These are phyloP conservation scores for Metschnikowia koreensis DNA, from an alignment of 805 yeast species.

Conservation along the genomic window DNA sequence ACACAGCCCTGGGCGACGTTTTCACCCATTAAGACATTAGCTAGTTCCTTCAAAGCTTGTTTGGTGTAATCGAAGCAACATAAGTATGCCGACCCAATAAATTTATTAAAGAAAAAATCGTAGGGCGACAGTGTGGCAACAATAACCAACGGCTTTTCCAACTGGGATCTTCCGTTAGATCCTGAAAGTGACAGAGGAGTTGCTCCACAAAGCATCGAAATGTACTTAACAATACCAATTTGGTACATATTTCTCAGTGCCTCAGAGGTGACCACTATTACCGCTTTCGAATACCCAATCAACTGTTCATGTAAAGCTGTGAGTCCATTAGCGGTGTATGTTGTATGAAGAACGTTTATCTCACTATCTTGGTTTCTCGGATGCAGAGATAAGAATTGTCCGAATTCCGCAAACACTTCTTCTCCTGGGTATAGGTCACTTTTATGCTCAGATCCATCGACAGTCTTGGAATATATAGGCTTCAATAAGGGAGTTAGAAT, in stretches of 20 bases:
- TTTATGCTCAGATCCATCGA: conserved; percentile 9
- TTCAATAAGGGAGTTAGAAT: conserved; percentile 38
- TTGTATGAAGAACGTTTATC: conserved; percentile 53
- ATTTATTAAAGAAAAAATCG: conserved; percentile 55
- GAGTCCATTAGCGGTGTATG: conserved; percentile 57
- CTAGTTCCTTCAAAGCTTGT: conserved; percentile 48
- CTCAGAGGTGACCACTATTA: conserved; percentile 55
- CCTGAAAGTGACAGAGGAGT: conserved; percentile 26
- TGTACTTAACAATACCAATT: conserved; percentile 58
- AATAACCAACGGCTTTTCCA: conserved; percentile 51
- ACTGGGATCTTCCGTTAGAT: conserved; percentile 24
- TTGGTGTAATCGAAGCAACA: conserved; percentile 62
- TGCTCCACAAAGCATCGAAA: conserved; percentile 53
- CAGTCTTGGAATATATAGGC: conserved; percentile 30
- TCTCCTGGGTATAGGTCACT: conserved; percentile 42
- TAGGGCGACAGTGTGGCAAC: conserved; percentile 64
- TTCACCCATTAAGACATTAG: conserved; percentile 54
- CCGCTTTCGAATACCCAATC: conserved; percentile 50
- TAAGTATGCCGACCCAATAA: conserved; percentile 54
- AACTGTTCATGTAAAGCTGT: conserved; percentile 54
- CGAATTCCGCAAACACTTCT: conserved; percentile 53
- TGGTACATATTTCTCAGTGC: conserved; percentile 61
- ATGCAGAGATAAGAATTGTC: conserved; percentile 40
- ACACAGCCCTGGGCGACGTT: conserved; percentile 50
- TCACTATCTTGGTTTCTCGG: conserved; percentile 25